These are phyloP conservation scores for Letharia lupina DNA, from an alignment of 495 filamentous ascomycete species.

Conservation along the genomic window DNA sequence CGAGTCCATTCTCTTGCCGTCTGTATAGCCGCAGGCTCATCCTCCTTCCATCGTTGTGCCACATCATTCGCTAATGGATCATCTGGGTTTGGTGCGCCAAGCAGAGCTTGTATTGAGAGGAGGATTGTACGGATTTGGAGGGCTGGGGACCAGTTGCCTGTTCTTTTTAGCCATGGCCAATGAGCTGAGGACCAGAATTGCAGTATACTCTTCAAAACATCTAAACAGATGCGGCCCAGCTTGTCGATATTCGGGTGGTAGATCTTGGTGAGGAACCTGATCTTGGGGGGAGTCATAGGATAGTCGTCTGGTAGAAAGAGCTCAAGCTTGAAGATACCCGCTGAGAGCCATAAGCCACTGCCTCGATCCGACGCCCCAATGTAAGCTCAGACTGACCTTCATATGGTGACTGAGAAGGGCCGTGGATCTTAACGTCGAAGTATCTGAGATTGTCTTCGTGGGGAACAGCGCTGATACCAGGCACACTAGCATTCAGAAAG, in stretches of 20 bases:
- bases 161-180: slow-evolving; percentile 14
- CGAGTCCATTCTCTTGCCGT: slow-evolving; percentile 85
- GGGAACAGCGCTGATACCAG: slow-evolving; percentile 93
- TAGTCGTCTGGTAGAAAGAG: slow-evolving; percentile 99
- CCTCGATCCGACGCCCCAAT: too few species aligned
- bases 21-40: slow-evolving; percentile 82
- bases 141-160: slow-evolving; percentile 98
- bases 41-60: slow-evolving; percentile 95
- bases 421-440: slow-evolving; percentile 94
- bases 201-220: slow-evolving; percentile 86
- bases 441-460: slow-evolving; percentile 97
- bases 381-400: slow-evolving; percentile 51
- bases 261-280: slow-evolving; percentile 97
- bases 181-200: slow-evolving; percentile 9
- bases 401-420: slow-evolving; percentile 88
- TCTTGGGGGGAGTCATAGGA: slow-evolving; percentile 97
- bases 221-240: slow-evolving; percentile 90
- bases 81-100: slow-evolving; percentile 95
- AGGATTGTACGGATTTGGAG: slow-evolving; percentile 97
- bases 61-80: slow-evolving; percentile 96
- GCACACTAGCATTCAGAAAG: slow-evolving; percentile 52
- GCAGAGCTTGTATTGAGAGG: slow-evolving; percentile 90
- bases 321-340: slow-evolving; percentile 93
- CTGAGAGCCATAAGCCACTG: slow-evolving; percentile 38
- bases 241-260: slow-evolving; percentile 99